Evolutionary conservation across 2,329 filamentous ascomycete genomes (phyloP).

Genomic region (Dothideomycetidae sp.): DNA sequence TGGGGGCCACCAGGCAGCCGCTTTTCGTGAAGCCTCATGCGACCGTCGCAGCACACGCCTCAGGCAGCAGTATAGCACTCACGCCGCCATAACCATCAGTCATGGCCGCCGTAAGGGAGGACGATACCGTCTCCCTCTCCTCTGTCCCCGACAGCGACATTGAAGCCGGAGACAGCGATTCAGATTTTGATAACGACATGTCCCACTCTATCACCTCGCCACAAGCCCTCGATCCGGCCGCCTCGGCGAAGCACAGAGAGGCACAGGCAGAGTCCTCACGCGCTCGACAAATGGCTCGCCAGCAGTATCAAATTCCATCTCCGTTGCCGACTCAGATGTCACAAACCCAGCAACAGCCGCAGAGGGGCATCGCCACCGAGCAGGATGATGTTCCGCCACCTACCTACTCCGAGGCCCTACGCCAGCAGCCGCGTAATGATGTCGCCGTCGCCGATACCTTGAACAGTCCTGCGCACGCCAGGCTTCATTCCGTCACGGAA

Average conservation of each 20-base stretch:
- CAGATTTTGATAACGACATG: slow-evolving; percentile 7
- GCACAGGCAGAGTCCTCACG: slow-evolving; percentile 7
- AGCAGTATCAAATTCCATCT: neutral
- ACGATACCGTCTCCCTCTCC: slow-evolving; percentile 7
- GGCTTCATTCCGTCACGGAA: slow-evolving; percentile 2
- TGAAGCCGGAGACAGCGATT: slow-evolving; percentile 4
- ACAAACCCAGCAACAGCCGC: neutral
- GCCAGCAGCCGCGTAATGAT: neutral
- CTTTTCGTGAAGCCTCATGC: neutral
- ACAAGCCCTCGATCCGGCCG: neutral
- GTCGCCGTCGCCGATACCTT: slow-evolving; percentile 5
- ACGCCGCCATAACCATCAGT: neutral
- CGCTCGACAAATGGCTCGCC: neutral
- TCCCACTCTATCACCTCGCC: neutral
- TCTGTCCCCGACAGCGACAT: slow-evolving; percentile 7
- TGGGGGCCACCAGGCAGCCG: no score
- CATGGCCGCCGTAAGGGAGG: slow-evolving; percentile 7
- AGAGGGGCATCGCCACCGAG: neutral
- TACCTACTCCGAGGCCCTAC: slow-evolving; percentile 7
- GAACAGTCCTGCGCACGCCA: slow-evolving; percentile 2
- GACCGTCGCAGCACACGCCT: neutral
- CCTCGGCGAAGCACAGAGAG: slow-evolving; percentile 6
- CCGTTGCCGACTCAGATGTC: neutral
- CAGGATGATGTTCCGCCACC: slow-evolving; percentile 7
- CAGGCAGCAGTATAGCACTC: slow-evolving; percentile 6